A percentile compares a stretch with the other conserved stretches of the same genome.
Evolutionary conservation across 2,329 filamentous ascomycete species (phyloP).

Genomic region (Ophiostoma himal-ulmi): DNA sequence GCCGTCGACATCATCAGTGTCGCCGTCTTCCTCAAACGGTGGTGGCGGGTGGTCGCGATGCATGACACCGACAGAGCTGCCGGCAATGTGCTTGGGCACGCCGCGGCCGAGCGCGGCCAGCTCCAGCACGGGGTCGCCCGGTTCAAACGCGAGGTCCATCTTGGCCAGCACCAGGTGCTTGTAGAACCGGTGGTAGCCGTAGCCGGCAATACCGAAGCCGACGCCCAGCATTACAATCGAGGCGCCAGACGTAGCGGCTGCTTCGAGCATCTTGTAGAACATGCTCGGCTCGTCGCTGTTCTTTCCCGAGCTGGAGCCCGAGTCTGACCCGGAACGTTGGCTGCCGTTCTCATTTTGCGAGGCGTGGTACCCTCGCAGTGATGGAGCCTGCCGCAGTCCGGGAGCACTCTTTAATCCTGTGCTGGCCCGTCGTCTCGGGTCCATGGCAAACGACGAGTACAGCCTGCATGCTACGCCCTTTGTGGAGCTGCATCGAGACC

Average conservation of each 20-base stretch:
- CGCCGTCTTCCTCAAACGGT: constrained; percentile 23
- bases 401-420: background rate
- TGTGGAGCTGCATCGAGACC: constrained; percentile 1
- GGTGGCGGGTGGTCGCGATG: constrained; percentile 5
- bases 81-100: constrained; percentile 37
- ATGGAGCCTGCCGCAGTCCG: background rate
- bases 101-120: constrained; percentile 63
- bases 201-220: constrained; percentile 61
- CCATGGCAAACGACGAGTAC: background rate
- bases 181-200: constrained; percentile 76
- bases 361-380: background rate
- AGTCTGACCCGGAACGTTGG: background rate
- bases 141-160: constrained; percentile 85
- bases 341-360: background rate
- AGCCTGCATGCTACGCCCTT: background rate
- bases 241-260: constrained; percentile 68
- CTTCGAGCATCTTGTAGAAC: constrained; percentile 59
- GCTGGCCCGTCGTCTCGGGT: constrained; percentile 3
- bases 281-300: background rate
- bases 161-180: constrained; percentile 87
- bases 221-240: constrained; percentile 66
- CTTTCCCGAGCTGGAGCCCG: background rate
- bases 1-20: constrained; percentile 32
- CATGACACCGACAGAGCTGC: constrained; percentile 13
- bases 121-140: constrained; percentile 83